These are phyloP conservation scores for Pythium folliculosum DNA, from an alignment of 352 stramenopile species.

Conservation along the genomic window DNA sequence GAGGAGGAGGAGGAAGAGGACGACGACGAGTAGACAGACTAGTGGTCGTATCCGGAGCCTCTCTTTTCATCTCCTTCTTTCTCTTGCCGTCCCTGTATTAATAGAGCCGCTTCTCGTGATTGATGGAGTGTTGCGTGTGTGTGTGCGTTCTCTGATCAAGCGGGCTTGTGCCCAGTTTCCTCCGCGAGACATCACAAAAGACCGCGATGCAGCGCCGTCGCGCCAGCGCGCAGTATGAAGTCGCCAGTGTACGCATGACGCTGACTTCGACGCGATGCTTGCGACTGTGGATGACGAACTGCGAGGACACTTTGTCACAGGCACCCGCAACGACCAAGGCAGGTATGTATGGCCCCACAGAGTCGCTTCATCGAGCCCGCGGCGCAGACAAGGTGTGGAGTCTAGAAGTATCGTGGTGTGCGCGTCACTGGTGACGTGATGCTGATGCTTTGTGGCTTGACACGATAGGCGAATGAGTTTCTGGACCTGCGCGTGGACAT, in stretches of 20 bases:
- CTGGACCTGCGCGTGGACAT: slow-evolving; percentile 39
- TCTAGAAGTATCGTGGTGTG: too few relatives aligned
- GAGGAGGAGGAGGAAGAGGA: slow-evolving; percentile 62
- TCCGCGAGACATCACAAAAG: not conserved
- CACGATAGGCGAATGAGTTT: slow-evolving; percentile 26
- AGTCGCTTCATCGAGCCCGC: not conserved
- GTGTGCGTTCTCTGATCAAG: not conserved
- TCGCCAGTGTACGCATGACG: slow-evolving; percentile 1
- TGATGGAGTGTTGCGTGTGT: not conserved
- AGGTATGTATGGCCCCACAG: not conserved
- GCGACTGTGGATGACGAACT: too few relatives aligned
- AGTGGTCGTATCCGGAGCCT: not conserved
- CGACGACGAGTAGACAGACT: slow-evolving; percentile 33
- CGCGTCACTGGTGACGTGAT: not conserved
- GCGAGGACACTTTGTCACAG: not conserved
- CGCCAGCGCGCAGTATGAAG: slow-evolving; percentile 17
- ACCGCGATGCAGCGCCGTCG: slow-evolving; percentile 19
- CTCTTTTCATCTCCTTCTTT: not conserved
- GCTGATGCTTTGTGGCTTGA: not conserved
- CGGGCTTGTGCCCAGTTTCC: not conserved
- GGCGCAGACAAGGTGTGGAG: not conserved
- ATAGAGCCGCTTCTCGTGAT: slow-evolving; percentile 21
- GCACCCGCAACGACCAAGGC: not conserved
- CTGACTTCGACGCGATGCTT: not conserved
- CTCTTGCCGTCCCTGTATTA: slow-evolving; percentile 12